phyloP scores from a whole-genome alignment of 345 rosid species.

The rapeseed (Brassica napus) region Da-Ae NC_063435.1:6165001-6165500 shows the following conservation, averaged over 20 bases:
- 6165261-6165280: neutral
- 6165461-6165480: too few relatives aligned
- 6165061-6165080: conserved; percentile 3
- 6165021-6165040: conserved; percentile 22
- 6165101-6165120: neutral
- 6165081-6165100: neutral
- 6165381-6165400: too few relatives aligned
- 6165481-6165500: too few relatives aligned
- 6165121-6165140: neutral
- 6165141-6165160: neutral
- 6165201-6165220: neutral
- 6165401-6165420: too few relatives aligned
- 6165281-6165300: neutral
- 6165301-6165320: neutral
- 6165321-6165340: neutral
- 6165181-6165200: neutral
- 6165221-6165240: neutral
- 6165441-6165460: too few relatives aligned
- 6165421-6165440: too few relatives aligned
- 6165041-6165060: conserved; percentile 24
- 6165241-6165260: neutral
- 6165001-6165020: conserved; percentile 19
- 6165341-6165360: neutral
- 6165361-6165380: too few relatives aligned
- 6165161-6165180: neutral